phyloP scores from a whole-genome alignment of 163 green algal species.

The Scenedesmus sp. region DNA sequence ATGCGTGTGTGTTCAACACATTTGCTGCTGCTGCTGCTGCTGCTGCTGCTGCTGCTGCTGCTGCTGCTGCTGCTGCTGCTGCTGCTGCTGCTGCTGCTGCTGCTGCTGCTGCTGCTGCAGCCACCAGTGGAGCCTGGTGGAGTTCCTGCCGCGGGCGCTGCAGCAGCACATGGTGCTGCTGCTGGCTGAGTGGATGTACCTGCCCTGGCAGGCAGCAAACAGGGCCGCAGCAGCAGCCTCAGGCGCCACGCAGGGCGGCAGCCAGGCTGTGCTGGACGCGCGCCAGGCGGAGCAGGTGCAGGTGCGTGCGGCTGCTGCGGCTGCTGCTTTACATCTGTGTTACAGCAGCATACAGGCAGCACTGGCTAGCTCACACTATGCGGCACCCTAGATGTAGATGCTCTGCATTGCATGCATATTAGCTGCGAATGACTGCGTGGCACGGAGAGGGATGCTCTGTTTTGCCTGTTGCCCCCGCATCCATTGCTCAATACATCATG shows the following conservation, averaged over 20 bases:
- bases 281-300: slow-evolving; percentile 60
- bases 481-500: not conserved
- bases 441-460: too few relatives aligned
- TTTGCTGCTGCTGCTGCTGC: not conserved
- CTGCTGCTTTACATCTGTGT: not conserved
- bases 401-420: not conserved
- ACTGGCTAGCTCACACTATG: not conserved
- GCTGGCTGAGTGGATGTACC: slow-evolving; percentile 90
- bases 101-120: slow-evolving; percentile 15
- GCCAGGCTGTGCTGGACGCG: slow-evolving; percentile 52
- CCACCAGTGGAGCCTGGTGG: slow-evolving; percentile 79
- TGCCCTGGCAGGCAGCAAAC: slow-evolving; percentile 83
- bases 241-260: slow-evolving; percentile 61
- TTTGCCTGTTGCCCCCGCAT: not conserved
- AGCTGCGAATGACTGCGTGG: not conserved
- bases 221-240: slow-evolving; percentile 54
- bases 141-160: slow-evolving; percentile 85
- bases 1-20: too few relatives aligned
- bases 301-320: slow-evolving; percentile 28
- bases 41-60: not conserved
- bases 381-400: not conserved
- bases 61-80: slow-evolving; percentile 7
- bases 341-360: not conserved
- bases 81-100: not conserved
- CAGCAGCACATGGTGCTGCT: slow-evolving; percentile 81